Conservation (phyloP, 2,329 filamentous ascomycete species). For the Aspergillus fumigatus region DNA sequence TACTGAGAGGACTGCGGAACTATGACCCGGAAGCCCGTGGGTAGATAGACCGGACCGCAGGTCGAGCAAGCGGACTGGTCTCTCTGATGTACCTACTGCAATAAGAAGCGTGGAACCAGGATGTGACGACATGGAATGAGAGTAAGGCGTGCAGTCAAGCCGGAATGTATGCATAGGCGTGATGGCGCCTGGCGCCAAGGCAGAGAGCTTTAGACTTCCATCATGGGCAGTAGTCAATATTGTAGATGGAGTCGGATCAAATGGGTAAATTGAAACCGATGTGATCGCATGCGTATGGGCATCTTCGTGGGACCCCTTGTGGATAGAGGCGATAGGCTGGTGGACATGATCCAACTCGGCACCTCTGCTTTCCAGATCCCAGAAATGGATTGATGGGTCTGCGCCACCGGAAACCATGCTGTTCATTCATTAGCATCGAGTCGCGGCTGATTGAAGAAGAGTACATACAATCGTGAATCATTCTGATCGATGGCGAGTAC, state of each 20-base stretch:
- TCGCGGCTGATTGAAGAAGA: background rate
- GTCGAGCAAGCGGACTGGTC: constrained; percentile 78
- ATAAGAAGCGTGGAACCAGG: constrained; percentile 70
- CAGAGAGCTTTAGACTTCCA: constrained; percentile 43
- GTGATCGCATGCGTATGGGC: constrained; percentile 45
- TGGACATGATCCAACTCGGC: constrained; percentile 48
- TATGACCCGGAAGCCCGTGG: constrained; percentile 66
- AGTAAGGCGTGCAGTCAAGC: constrained; percentile 44
- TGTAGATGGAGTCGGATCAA: constrained; percentile 44
- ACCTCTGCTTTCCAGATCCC: constrained; percentile 70
- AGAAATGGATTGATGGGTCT: constrained; percentile 77
- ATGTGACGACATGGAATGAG: constrained; percentile 67
- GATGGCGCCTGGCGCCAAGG: constrained; percentile 36
- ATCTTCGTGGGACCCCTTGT: constrained; percentile 31
- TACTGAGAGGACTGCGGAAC: constrained; percentile 61
- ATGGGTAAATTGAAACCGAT: constrained; percentile 46
- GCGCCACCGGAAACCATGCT: constrained; percentile 80
- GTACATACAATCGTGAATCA: constrained; percentile 64
- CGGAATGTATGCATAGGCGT: constrained; percentile 43
- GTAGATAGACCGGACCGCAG: constrained; percentile 74
- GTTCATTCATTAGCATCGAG: constrained; percentile 12
- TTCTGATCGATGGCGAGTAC: constrained; percentile 76
- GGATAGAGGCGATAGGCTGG: constrained; percentile 47
- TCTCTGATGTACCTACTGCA: constrained; percentile 82
- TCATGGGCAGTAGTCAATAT: constrained; percentile 45